Conservation (phyloP, 176 grass and related monocot species). For the Pharus latifolius region DNA sequence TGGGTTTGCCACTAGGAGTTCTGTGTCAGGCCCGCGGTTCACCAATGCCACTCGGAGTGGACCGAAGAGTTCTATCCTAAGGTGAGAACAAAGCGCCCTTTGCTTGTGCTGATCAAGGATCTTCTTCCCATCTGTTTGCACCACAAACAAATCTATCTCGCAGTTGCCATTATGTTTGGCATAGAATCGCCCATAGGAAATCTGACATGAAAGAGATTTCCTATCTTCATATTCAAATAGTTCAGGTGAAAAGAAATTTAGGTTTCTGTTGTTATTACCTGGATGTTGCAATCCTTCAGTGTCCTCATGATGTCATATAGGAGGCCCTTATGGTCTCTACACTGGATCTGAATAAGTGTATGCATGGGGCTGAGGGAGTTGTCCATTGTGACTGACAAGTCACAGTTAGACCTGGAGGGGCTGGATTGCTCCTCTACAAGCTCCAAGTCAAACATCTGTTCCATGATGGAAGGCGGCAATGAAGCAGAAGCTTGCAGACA, state of each 20-base stretch:
- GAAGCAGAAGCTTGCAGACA: slow-evolving; percentile 38
- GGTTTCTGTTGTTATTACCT: slow-evolving; percentile 36
- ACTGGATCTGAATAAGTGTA: slow-evolving; percentile 77
- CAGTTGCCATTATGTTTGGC: slow-evolving; percentile 44
- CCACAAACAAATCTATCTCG: slow-evolving; percentile 68
- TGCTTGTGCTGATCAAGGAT: slow-evolving; percentile 56
- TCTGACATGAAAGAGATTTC: slow-evolving; percentile 2
- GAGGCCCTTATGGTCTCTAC: slow-evolving; percentile 63
- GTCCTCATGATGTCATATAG: slow-evolving; percentile 84
- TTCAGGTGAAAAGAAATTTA: not conserved
- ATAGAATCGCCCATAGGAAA: slow-evolving; percentile 72
- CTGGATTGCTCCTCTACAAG: slow-evolving; percentile 28
- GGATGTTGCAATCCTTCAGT: slow-evolving; percentile 75
- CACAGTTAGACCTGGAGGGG: not conserved
- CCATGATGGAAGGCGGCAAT: slow-evolving; percentile 19
- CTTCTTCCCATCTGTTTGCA: slow-evolving; percentile 68
- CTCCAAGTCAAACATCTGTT: slow-evolving; percentile 38
- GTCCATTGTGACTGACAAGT: slow-evolving; percentile 42
- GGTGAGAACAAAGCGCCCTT: slow-evolving; percentile 23
- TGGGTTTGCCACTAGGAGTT: slow-evolving; percentile 72
- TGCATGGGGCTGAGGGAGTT: slow-evolving; percentile 59
- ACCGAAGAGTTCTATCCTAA: slow-evolving; percentile 42
- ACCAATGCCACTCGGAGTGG: slow-evolving; percentile 45
- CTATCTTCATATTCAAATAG: not conserved
- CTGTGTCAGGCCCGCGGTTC: slow-evolving; percentile 60